Base-by-base conservation (phyloP, 2,329 filamentous ascomycete genomes). In the Alternaria sp. region DNA sequence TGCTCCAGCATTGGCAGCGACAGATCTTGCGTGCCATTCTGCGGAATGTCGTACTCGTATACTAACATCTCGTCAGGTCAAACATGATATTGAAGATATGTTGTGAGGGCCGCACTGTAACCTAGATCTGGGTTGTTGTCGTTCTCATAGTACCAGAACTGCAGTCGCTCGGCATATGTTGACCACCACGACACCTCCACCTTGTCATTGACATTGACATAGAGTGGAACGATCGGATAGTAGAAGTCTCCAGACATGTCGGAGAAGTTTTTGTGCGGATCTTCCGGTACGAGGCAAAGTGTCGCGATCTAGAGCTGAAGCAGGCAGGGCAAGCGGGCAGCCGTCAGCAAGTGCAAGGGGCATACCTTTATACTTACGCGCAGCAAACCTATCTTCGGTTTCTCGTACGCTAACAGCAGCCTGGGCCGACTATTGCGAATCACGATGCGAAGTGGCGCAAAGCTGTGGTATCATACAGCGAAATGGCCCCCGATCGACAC, bases 401-500 rank as follows among this genome's bases (percentile, higher is more conserved):
- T 40, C 0, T 17, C 8, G 9, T 17, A 40, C 8, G 1, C 0
- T 0, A 17, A 40, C 9, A 0, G 15, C 1, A 40, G 36, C 9
- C 36, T 40, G 5, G 36, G 0, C 36, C 5, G 4, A 3, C 0
- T 40, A 2, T 40, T 40, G n/a, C 36, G n/a, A 17, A 40, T 40
- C 8, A 40, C n/a, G 9, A 40, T 40, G 9, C n/a, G 1, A 40
- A 11, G 36, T 40, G n/a, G 36, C 36, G 36, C n/a, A 40, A 3
- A 3, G 36, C n/a, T 40, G 9, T 40, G 5, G 36, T 40, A 40
- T 17, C n/a, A 17, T 1, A 17, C n/a, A 40, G n/a, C n/a, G 9
- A 40, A 40, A 40, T 1, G 9, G 36, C n/a, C 36, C n/a, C 36
- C n/a, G 3, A 40, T 40, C n/a, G n/a, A 1, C n/a, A 1, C n/a